A percentile compares a stretch with the other conserved stretches of the same genome.
Conservation (phyloP, 371 early-diverging fungal genomes). For the Rhizomucor miehei region DNA sequence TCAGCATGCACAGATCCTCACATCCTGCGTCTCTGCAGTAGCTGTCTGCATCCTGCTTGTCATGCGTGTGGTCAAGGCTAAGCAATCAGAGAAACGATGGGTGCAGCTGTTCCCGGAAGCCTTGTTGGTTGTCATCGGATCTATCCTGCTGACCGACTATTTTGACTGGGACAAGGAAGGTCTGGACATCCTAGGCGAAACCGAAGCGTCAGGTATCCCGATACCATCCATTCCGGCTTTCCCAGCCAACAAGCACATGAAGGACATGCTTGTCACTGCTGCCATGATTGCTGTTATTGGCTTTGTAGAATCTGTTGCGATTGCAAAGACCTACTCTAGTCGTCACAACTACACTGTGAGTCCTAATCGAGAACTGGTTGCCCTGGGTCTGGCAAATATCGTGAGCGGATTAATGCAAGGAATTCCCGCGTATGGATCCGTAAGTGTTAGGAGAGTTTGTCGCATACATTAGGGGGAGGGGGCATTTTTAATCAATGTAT, state of each 20-base stretch:
- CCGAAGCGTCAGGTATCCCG: conserved; percentile 60
- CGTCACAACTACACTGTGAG: conserved; percentile 86
- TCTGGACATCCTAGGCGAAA: conserved; percentile 71
- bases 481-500: too few relatives aligned
- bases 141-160: conserved; percentile 60
- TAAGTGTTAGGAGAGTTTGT: conserved; percentile 18
- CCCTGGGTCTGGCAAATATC: conserved; percentile 84
- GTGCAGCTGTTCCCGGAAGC: conserved; percentile 88
- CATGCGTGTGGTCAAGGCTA: conserved; percentile 59
- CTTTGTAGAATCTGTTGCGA: conserved; percentile 91
- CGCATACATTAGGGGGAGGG: too few relatives aligned
- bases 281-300: conserved; percentile 90
- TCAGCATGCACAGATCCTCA: conserved; percentile 57
- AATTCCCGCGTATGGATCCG: conserved; percentile 88
- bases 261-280: conserved; percentile 54
- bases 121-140: conserved; percentile 70
- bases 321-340: conserved; percentile 85
- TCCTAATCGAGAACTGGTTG: conserved; percentile 90
- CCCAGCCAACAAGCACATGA: conserved; percentile 57
- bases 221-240: conserved; percentile 58
- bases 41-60: conserved; percentile 66
- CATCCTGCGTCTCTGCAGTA: conserved; percentile 65
- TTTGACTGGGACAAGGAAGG: conserved; percentile 71
- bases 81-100: conserved; percentile 41
- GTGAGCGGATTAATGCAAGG: conserved; percentile 79